Evolutionary conservation across 1,139 yeast genomes (phyloP).

Genomic region (Suhomyces terraborum): DNA sequence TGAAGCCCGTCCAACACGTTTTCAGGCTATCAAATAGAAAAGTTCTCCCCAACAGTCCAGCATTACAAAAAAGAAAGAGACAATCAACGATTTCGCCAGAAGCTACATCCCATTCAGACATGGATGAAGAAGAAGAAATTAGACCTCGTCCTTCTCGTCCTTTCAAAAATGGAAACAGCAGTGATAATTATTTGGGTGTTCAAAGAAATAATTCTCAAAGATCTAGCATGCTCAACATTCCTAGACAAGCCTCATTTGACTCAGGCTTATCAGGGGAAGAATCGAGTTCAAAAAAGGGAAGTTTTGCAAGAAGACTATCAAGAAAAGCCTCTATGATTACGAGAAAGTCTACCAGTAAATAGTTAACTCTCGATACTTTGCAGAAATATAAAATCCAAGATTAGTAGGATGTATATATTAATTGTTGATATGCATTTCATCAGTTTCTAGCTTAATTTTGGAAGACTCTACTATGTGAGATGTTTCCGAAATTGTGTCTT

Average conservation of each 20-base stretch:
- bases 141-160: slow-evolving; percentile 6
- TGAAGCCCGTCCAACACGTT: slow-evolving; percentile 79
- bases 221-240: slow-evolving; percentile 13
- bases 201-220: slow-evolving; percentile 13
- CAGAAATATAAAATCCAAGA: no score
- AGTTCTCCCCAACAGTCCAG: slow-evolving; percentile 61
- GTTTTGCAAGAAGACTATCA: slow-evolving; percentile 33
- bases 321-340: slow-evolving; percentile 38
- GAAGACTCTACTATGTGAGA: no score
- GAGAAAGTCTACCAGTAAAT: slow-evolving; percentile 18
- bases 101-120: slow-evolving; percentile 1
- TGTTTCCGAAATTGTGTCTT: no score
- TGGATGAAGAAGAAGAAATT: background rate
- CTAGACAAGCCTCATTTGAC: slow-evolving; percentile 19
- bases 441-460: background rate
- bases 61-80: slow-evolving; percentile 42
- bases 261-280: slow-evolving; percentile 17
- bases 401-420: no score
- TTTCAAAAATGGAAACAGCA: slow-evolving; percentile 1
- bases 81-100: slow-evolving; percentile 3
- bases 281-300: slow-evolving; percentile 21
- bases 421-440: no score
- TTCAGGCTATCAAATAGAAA: slow-evolving; percentile 67
- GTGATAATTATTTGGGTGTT: slow-evolving; percentile 8
- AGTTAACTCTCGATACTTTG: no score